A percentile compares a stretch with the other conserved stretches of the same genome.
These are phyloP conservation scores for Cytospora paraplurivora DNA, from an alignment of 2,329 filamentous ascomycete species.

Conservation along the genomic window DNA sequence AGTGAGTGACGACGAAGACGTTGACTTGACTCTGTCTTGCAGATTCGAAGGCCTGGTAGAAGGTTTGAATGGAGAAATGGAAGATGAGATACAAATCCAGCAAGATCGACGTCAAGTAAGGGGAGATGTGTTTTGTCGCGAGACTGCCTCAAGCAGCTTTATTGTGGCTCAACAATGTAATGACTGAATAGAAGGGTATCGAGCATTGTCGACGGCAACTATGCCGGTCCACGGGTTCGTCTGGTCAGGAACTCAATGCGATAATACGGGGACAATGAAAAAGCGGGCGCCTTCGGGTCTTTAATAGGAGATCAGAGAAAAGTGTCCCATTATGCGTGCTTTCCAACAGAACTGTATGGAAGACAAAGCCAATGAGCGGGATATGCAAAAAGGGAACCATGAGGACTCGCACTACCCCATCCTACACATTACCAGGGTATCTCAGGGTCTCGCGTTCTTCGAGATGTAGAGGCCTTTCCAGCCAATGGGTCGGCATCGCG, in stretches of 20 bases:
- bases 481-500: slow-evolving; percentile 22
- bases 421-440: slow-evolving; percentile 14
- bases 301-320: slow-evolving; percentile 20
- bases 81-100: neutral
- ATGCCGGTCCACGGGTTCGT: slow-evolving; percentile 20
- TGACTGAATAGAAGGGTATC: slow-evolving; percentile 17
- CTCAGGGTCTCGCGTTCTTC: slow-evolving; percentile 14
- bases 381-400: slow-evolving; percentile 8
- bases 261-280: slow-evolving; percentile 9
- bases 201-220: slow-evolving; percentile 27
- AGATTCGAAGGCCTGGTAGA: slow-evolving; percentile 18
- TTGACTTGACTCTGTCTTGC: slow-evolving; percentile 25
- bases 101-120: slow-evolving; percentile 15
- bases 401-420: slow-evolving; percentile 4
- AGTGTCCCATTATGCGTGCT: slow-evolving; percentile 12
- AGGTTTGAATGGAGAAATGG: neutral
- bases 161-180: slow-evolving; percentile 26
- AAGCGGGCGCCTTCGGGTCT: slow-evolving; percentile 20
- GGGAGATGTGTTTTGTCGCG: slow-evolving; percentile 14
- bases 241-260: slow-evolving; percentile 4
- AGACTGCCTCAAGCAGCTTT: slow-evolving; percentile 28
- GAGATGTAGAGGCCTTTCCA: slow-evolving; percentile 10
- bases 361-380: neutral
- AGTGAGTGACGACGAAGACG: slow-evolving; percentile 10
- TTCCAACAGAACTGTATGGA: slow-evolving; percentile 10